A percentile compares a stretch with the other conserved stretches of the same genome.
Evolutionary conservation across 768 basidiomycete species (phyloP).

Genomic region (Saitozyma sp.): DNA sequence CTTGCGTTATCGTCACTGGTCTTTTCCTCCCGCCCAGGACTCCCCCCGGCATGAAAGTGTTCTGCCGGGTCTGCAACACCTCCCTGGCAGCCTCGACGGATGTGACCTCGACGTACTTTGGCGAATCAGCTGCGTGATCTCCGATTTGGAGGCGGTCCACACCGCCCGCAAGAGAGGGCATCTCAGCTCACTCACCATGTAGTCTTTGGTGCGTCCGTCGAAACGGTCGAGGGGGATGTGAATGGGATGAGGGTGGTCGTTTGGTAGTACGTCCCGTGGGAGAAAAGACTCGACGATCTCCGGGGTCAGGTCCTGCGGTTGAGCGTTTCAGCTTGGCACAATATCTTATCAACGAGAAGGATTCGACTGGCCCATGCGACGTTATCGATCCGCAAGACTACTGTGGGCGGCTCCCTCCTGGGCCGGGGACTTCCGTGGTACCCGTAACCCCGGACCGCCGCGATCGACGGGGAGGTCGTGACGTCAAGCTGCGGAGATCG

Average conservation of each 20-base stretch:
- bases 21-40: conserved; percentile 22
- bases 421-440: too few relatives aligned
- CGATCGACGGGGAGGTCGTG: background rate
- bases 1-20: conserved; percentile 39
- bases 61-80: conserved; percentile 37
- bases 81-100: conserved; percentile 28
- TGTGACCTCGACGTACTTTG: conserved; percentile 41
- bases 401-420: background rate
- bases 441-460: too few relatives aligned
- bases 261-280: conserved; percentile 26
- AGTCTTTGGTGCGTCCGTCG: conserved; percentile 44
- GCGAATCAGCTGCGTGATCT: conserved; percentile 1
- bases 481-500: background rate
- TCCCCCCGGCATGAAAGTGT: conserved; percentile 38
- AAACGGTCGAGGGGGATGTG: conserved; percentile 41
- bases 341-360: background rate
- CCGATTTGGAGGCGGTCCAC: background rate
- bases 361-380: conserved; percentile 40
- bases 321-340: background rate
- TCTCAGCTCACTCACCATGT: conserved; percentile 30
- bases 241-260: conserved; percentile 25
- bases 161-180: too few relatives aligned
- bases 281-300: conserved; percentile 31
- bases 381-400: conserved; percentile 45
- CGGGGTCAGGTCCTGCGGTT: conserved; percentile 39